A percentile compares a stretch with the other conserved stretches of the same genome.
These are phyloP conservation scores for Flaveria bidentis DNA, from an alignment of 129 eudicot species.

Conservation along the genomic window DNA sequence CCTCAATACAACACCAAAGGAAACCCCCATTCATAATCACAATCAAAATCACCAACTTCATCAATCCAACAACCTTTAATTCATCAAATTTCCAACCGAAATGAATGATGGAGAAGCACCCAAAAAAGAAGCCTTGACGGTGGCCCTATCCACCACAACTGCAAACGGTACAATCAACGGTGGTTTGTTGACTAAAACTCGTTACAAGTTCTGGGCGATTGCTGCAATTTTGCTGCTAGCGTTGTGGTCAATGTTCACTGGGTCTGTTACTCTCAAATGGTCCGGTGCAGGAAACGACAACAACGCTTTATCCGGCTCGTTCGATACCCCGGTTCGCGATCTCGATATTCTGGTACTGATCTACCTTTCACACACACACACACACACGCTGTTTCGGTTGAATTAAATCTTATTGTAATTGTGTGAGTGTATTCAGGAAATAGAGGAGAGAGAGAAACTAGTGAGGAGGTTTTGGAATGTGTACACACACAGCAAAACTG, in stretches of 20 bases:
- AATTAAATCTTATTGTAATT: not conserved
- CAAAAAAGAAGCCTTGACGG: slow-evolving; percentile 30
- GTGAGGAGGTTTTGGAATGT: slow-evolving; percentile 85
- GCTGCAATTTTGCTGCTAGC: slow-evolving; percentile 63
- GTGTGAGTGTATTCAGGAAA: slow-evolving; percentile 47
- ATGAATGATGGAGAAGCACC: slow-evolving; percentile 62
- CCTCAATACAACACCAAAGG: not conserved
- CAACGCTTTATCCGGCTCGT: slow-evolving; percentile 40
- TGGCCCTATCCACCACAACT: slow-evolving; percentile 19
- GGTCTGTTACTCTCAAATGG: slow-evolving; percentile 78
- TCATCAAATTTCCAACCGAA: not conserved
- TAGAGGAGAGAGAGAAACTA: slow-evolving; percentile 84
- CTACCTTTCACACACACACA: not conserved
- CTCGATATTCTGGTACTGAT: slow-evolving; percentile 66
- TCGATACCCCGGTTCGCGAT: slow-evolving; percentile 54
- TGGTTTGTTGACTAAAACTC: slow-evolving; percentile 46
- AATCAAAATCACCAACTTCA: slow-evolving; percentile 12
- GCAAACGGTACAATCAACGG: slow-evolving; percentile 12
- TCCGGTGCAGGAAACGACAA: slow-evolving; percentile 47
- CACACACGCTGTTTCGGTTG: not conserved
- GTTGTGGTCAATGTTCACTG: slow-evolving; percentile 89
- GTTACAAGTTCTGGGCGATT: slow-evolving; percentile 78
- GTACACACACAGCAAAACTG: slow-evolving; percentile 59
- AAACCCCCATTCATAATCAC: not conserved
- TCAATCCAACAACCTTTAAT: not conserved